Conservation (phyloP, 1,284 basidiomycete species). For the Lentinus polychrous region DNA sequence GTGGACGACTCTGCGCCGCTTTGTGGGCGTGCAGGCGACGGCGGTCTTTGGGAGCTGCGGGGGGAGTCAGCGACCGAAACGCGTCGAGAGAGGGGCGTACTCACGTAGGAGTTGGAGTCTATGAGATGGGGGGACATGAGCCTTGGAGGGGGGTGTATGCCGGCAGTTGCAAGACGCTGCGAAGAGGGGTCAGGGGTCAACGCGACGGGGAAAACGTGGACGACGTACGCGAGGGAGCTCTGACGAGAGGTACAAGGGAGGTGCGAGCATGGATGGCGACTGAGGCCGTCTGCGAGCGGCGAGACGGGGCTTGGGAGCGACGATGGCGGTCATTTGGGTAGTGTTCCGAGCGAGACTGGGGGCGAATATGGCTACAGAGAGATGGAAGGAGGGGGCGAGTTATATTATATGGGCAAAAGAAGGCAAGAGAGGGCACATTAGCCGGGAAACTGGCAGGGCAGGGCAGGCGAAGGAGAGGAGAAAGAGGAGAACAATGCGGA, state of each 20-base stretch:
- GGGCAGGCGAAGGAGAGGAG: constrained; percentile 8
- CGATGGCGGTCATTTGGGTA: constrained; percentile 19
- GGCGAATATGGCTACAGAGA: constrained; percentile 7
- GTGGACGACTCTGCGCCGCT: constrained; percentile 21
- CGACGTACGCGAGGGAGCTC: constrained; percentile 20
- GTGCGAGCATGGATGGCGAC: constrained; percentile 12
- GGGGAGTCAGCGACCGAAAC: constrained; percentile 8
- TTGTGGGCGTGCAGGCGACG: constrained; percentile 21
- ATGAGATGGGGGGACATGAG: constrained; percentile 22
- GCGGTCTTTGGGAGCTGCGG: constrained; percentile 23
- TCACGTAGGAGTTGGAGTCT: constrained; percentile 16
- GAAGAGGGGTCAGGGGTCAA: constrained; percentile 5
- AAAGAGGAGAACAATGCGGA: constrained; percentile 19
- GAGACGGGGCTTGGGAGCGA: constrained; percentile 20
- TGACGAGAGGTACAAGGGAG: constrained; percentile 16
- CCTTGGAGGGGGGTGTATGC: constrained; percentile 18
- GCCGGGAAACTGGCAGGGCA: too few species aligned
- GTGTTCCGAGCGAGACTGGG: constrained; percentile 11
- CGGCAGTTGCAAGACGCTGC: constrained; percentile 12
- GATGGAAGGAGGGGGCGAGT: constrained; percentile 12
- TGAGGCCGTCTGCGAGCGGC: constrained; percentile 12
- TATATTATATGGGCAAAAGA: constrained; percentile 16
- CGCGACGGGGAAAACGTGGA: neutral
- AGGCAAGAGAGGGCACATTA: constrained; percentile 9
- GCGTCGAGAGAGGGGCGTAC: constrained; percentile 7